phyloP scores from a whole-genome alignment of 345 rosid genomes.

The Anastatica hierochuntica region DNA sequence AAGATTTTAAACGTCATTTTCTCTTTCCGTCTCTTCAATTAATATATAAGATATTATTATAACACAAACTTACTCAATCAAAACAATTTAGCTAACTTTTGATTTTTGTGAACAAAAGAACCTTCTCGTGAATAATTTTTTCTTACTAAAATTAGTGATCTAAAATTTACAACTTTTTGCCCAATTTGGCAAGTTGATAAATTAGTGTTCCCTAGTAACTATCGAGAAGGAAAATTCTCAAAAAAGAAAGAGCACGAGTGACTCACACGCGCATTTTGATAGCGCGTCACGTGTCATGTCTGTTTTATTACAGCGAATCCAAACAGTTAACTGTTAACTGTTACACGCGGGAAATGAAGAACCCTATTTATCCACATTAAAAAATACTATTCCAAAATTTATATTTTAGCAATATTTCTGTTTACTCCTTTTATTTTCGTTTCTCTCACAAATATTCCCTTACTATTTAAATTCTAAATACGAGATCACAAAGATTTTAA shows the following conservation, averaged over 20 bases:
- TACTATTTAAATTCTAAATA: background rate
- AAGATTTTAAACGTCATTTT: too few species aligned
- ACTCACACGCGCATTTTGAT: conserved; percentile 2
- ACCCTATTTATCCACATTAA: conserved; percentile 12
- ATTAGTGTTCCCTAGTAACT: background rate
- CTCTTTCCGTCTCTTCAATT: too few species aligned
- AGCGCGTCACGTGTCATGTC: conserved; percentile 29
- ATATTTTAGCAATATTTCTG: background rate
- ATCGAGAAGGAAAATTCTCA: background rate
- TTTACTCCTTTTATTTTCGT: background rate
- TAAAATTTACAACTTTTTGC: background rate
- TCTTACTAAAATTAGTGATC: background rate
- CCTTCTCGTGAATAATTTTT: conserved; percentile 2
- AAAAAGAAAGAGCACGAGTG: background rate
- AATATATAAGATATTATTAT: too few species aligned
- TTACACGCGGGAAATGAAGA: conserved; percentile 22
- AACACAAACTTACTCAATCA: too few species aligned
- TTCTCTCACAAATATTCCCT: background rate
- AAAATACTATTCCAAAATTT: background rate
- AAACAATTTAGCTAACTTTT: background rate
- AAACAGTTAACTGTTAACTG: conserved; percentile 24
- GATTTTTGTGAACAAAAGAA: background rate
- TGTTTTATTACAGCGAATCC: conserved; percentile 24
- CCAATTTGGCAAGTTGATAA: conserved; percentile 23
- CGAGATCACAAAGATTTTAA: conserved; percentile 11